Conservation (phyloP, 2,329 filamentous ascomycete genomes). For the Colletotrichum trifolii region DNA sequence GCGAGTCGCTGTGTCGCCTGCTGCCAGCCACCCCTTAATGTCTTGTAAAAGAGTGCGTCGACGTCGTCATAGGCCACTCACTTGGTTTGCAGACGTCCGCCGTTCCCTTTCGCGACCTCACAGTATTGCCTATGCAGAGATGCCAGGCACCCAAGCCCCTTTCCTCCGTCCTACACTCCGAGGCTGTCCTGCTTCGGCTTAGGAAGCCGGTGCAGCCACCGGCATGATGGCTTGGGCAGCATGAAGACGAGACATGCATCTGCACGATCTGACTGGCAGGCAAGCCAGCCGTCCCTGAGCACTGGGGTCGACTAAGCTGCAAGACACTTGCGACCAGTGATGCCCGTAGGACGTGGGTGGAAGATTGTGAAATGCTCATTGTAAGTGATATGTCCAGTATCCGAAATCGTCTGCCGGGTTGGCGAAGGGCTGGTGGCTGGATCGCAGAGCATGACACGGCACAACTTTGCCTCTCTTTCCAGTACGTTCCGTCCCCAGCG, state of each 20-base stretch:
- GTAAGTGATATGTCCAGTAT: too few relatives aligned
- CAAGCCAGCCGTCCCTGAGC: conserved; percentile 17
- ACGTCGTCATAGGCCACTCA: conserved; percentile 18
- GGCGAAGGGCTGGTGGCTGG: too few relatives aligned
- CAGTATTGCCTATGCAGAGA: too few relatives aligned
- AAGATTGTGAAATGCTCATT: neutral
- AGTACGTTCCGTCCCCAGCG: neutral
- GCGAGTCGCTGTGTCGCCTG: conserved; percentile 11
- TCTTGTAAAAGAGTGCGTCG: neutral
- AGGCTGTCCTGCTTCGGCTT: conserved; percentile 13
- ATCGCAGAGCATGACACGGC: too few relatives aligned
- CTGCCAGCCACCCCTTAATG: conserved; percentile 1
- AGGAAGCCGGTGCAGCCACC: conserved; percentile 29
- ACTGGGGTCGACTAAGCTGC: conserved; percentile 16
- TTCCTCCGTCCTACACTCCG: conserved; percentile 5
- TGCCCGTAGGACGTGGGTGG: conserved; percentile 8
- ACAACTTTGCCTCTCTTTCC: neutral
- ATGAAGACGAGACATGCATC: conserved; percentile 30
- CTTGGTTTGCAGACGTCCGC: neutral
- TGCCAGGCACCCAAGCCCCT: neutral
- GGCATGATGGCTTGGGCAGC: conserved; percentile 24
- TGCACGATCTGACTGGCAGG: conserved; percentile 28
- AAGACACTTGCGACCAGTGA: conserved; percentile 21
- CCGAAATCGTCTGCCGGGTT: too few relatives aligned
- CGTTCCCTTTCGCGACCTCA: neutral